Percentiles rank a stretch among this genome's conserved stretches.
Conservation (phyloP, 352 stramenopile species). For the Pythium vanterpoolii region DNA sequence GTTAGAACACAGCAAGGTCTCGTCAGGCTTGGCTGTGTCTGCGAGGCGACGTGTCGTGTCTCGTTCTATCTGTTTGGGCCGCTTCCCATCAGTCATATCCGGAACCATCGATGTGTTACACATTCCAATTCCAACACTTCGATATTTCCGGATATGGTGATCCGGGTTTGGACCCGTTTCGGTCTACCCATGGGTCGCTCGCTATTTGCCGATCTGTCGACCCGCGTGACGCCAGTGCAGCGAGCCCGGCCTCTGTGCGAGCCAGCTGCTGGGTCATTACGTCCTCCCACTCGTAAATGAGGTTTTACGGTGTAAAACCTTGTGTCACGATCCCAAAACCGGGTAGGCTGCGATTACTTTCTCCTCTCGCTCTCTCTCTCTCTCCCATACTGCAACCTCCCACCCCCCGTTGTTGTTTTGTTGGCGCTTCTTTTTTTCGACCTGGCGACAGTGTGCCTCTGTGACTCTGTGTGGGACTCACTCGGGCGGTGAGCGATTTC, state of each 20-base stretch:
- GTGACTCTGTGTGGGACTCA: neutral
- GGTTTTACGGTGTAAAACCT: constrained; percentile 15
- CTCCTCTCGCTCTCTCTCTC: neutral
- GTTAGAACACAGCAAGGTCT: too few species aligned
- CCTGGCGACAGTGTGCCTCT: neutral
- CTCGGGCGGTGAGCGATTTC: neutral
- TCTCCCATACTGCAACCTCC: constrained; percentile 17
- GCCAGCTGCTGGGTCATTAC: constrained; percentile 10
- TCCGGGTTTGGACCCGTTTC: too few species aligned
- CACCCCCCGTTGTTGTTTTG: neutral
- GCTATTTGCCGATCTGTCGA: neutral
- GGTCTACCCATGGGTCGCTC: too few species aligned
- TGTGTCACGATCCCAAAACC: neutral
- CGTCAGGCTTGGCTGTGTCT: too few species aligned
- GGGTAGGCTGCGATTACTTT: neutral
- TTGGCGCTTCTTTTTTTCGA: constrained; percentile 17
- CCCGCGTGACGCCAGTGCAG: constrained; percentile 2
- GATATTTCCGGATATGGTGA: too few species aligned
- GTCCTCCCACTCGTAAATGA: neutral
- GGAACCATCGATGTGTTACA: too few species aligned
- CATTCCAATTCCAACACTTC: too few species aligned
- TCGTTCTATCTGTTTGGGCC: neutral
- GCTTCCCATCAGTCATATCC: neutral
- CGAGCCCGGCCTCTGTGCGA: constrained; percentile 8
- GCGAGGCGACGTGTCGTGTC: constrained; percentile 2